Evolutionary conservation across 2,329 filamentous ascomycete species (phyloP).

Genomic region (Pseudogymnoascus sp.): DNA sequence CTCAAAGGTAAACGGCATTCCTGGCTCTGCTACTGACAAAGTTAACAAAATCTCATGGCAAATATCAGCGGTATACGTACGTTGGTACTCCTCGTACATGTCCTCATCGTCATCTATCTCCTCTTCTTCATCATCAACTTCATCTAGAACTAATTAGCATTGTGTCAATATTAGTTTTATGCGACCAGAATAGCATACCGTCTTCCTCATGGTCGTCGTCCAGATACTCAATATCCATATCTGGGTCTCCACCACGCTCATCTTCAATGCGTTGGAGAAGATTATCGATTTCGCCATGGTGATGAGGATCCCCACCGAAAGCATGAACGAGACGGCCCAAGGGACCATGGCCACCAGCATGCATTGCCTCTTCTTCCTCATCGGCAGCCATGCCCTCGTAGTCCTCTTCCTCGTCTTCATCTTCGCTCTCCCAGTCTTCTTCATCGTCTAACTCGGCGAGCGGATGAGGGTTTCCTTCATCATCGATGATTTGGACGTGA

Average conservation of each 20-base stretch:
- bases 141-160: constrained; percentile 11
- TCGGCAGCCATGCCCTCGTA: constrained; percentile 39
- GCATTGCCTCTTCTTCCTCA: constrained; percentile 41
- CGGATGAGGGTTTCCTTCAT: constrained; percentile 44
- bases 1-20: constrained; percentile 38
- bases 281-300: constrained; percentile 29
- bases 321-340: constrained; percentile 48
- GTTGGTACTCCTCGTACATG: constrained; percentile 49
- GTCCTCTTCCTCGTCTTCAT: constrained; percentile 46
- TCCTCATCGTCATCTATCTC: constrained; percentile 60
- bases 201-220: constrained; percentile 54
- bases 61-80: constrained; percentile 32
- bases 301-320: constrained; percentile 29
- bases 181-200: constrained; percentile 28
- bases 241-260: constrained; percentile 41
- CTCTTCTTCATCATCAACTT: constrained; percentile 59
- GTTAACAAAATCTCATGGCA: background rate
- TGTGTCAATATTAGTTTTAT: background rate
- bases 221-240: constrained; percentile 37
- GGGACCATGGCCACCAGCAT: constrained; percentile 30
- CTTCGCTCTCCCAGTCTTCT: constrained; percentile 54
- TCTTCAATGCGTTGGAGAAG: constrained; percentile 32
- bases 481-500: constrained; percentile 51
- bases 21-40: constrained; percentile 26
- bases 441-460: constrained; percentile 48